These are phyloP conservation scores for Aspergillus unguis DNA, from an alignment of 2,329 filamentous ascomycete species.

Conservation along the genomic window DNA sequence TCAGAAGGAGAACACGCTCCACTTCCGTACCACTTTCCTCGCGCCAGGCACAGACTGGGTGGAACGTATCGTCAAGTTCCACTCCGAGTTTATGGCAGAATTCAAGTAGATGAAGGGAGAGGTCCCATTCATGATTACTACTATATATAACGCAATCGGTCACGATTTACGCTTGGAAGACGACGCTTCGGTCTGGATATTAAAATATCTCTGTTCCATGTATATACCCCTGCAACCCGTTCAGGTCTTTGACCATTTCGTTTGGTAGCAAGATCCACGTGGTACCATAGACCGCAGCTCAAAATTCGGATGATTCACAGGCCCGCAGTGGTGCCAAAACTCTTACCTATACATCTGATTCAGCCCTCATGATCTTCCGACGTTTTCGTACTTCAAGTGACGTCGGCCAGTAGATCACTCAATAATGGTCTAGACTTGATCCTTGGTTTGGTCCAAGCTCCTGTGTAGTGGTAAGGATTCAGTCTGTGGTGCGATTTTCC, in stretches of 20 bases:
- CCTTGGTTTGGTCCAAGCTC: no score
- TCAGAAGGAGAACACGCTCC: constrained; percentile 83
- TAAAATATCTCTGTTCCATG: constrained; percentile 4
- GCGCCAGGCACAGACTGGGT: constrained; percentile 97
- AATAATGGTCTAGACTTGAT: no score
- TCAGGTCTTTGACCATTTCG: background rate
- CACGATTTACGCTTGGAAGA: background rate
- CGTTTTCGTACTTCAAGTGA: no score
- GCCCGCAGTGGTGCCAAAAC: no score
- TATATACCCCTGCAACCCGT: constrained; percentile 4
- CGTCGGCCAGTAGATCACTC: no score
- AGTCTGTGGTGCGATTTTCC: no score
- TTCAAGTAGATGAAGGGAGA: constrained; percentile 41
- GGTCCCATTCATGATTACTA: background rate
- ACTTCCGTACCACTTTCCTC: constrained; percentile 96
- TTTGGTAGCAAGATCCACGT: no score
- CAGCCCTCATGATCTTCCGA: no score
- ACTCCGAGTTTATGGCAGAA: constrained; percentile 84
- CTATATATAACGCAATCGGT: constrained; percentile 2
- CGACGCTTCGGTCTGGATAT: constrained; percentile 1
- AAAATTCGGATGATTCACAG: background rate
- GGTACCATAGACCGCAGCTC: no score
- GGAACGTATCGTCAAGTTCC: constrained; percentile 80
- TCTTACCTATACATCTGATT: no score
- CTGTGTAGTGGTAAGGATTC: no score